phyloP scores from a whole-genome alignment of 331 rosid genomes.

The Malus hybrid region DNA sequence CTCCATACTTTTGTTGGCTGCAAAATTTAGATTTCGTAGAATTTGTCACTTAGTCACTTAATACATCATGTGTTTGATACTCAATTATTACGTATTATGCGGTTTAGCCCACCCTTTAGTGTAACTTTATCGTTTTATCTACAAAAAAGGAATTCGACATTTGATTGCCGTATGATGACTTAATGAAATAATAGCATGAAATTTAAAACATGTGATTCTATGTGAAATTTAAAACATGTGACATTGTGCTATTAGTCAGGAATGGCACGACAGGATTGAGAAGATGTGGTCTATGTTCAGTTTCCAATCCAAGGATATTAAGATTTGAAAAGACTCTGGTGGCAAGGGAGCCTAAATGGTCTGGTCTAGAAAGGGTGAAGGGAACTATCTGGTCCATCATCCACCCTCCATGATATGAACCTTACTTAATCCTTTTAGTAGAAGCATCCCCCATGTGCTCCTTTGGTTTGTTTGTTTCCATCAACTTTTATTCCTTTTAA shows the following conservation, averaged over 20 bases:
- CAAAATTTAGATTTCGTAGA: not conserved
- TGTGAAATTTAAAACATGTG: too few species aligned
- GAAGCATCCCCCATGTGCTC: conserved; percentile 50
- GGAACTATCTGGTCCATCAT: conserved; percentile 11
- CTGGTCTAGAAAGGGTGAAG: not conserved
- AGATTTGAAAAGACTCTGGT: conserved; percentile 15
- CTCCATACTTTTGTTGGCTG: not conserved
- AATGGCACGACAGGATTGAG: not conserved
- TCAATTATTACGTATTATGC: not conserved
- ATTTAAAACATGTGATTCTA: not conserved
- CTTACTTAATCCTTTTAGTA: not conserved
- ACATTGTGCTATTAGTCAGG: too few species aligned
- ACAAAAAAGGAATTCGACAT: too few species aligned
- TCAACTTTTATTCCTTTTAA: conserved; percentile 30
- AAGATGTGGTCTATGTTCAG: not conserved
- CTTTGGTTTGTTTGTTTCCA: conserved; percentile 30
- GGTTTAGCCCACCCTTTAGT: not conserved
- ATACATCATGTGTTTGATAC: not conserved
- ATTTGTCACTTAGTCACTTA: not conserved
- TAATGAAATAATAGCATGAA: too few species aligned
- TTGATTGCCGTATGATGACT: not conserved
- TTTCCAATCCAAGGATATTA: not conserved
- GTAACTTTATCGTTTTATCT: not conserved
- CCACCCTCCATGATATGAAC: conserved; percentile 34
- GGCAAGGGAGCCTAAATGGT: not conserved